Base-by-base conservation (phyloP, 768 basidiomycete genomes). In the Mycena rebaudengoi region DNA sequence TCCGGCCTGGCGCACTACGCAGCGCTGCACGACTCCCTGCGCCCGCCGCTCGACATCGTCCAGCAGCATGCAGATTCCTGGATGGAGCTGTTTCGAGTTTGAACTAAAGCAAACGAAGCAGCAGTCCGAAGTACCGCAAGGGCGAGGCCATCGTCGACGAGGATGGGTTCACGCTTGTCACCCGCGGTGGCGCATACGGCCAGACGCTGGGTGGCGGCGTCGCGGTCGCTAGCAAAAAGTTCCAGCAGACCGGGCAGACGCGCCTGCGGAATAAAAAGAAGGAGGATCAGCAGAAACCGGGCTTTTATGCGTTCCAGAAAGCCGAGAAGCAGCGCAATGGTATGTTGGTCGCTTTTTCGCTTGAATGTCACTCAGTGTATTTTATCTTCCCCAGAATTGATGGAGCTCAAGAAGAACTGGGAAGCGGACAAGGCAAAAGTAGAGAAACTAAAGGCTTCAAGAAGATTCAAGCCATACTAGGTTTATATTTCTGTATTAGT, bases 111-210 rank as follows among this genome's bases (percentile, higher is more conserved):
- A 86, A 75, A 78, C 78, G 65, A 88, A 83, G 72, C 86, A 85
- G 66, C 83, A 85, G 71, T 86, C 87, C 23, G n/a, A 83, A 86
- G 72, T 93, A 91, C 71, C 84, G 80, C 68, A 93, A 94, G 73
- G 93, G 94, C 21, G 94, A 95, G 70, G 94, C 92, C 7, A 83
- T 97, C 58, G 92, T 97, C 41, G 96, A 98, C 74, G 95, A 92
- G 62, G 96, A 98, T 64, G 96, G 96, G 3, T 98, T 97, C 75
- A 97, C 95, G 12, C 86, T 98, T 13, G 96, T 98, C 33, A 92
- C 91, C n/a, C 85, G 96, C 35, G 94, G 95, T 5, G 96, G 96
- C 13, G 90, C 91, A 21, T 96, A 96, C 69, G 95, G 96, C 5
- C 83, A 94, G 72, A 93, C 93, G 1, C 80, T 95, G 5, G 95